Conservation (phyloP, 2,329 filamentous ascomycete genomes). For the Cladosporium halotolerans region DNA sequence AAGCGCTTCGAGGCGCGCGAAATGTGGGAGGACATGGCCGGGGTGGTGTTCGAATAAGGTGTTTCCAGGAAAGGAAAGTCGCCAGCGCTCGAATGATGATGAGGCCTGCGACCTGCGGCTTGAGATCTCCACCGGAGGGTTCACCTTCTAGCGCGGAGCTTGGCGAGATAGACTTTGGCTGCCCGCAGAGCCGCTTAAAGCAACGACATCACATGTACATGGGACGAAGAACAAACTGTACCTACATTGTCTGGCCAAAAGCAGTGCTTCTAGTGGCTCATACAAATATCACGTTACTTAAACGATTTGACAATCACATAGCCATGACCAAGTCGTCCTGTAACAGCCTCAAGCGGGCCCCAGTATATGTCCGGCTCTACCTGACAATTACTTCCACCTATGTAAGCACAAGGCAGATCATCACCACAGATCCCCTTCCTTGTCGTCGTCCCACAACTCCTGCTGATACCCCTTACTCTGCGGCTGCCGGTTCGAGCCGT, state of each 20-base stretch:
- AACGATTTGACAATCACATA: too few relatives aligned
- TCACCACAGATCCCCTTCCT: slow-evolving; percentile 27
- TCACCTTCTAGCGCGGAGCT: not conserved
- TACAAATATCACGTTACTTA: too few relatives aligned
- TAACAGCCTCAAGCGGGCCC: too few relatives aligned
- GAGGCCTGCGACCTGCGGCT: not conserved
- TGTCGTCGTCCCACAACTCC: slow-evolving; percentile 28
- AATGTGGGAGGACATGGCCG: slow-evolving; percentile 12
- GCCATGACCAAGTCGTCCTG: too few relatives aligned
- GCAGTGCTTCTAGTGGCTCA: too few relatives aligned
- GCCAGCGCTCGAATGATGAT: not conserved
- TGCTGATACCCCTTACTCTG: slow-evolving; percentile 22
- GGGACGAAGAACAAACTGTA: too few relatives aligned
- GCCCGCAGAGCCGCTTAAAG: not conserved
- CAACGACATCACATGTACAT: not conserved
- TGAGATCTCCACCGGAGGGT: not conserved
- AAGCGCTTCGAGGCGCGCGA: slow-evolving; percentile 29
- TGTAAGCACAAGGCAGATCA: not conserved
- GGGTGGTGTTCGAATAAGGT: not conserved
- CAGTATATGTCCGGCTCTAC: too few relatives aligned
- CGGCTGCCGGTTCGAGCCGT: slow-evolving; percentile 13
- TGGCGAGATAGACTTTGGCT: not conserved
- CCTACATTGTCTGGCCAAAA: too few relatives aligned
- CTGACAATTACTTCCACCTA: too few relatives aligned
- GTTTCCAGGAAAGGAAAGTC: not conserved